Base-by-base conservation (phyloP, 257 asterid species). In the Nicotiana tabacum region DNA sequence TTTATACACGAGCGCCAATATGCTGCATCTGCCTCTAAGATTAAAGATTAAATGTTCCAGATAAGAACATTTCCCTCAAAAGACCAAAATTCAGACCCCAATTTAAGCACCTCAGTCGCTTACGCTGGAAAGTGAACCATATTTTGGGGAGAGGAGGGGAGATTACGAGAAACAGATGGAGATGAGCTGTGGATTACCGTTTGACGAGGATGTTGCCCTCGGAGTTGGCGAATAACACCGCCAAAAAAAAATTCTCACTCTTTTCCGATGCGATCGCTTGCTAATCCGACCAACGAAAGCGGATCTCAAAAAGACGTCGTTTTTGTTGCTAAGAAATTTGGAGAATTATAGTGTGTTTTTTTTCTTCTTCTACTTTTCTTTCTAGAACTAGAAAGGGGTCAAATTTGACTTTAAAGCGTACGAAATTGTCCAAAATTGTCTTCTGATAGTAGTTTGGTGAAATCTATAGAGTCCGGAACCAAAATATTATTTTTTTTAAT, bases 151-250 rank as follows among this genome's bases (percentile, higher is more conserved):
- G 12, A 2, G 32, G 24, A 18, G 32, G 2, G 46, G 48, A 37
- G 0, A 1, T 21, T 6, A 37, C 5, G 72, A 82, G 6, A 46
- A 13, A 83, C 32, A 7, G 17, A 56, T 33, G 39, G 62, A 46
- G 77, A 84, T 39, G 66, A 48, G 66, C 4, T 5, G 67, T 53
- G 74, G 4, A 51, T 77, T 88, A 96, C 98, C 98, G 97, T 87
- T 96, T 97, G 48, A 94, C 97, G 77, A 96, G 99, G 88, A 96
- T 91, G 82, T 95, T 94, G 72, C 99, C 99, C 83, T 94, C 97
- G 82, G 96, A 96, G 46, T 94, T 94, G 84, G 98, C 97, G 82
- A 94, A 89, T 90, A 94, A 85, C 39, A 92, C 93, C 27, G 98
- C 98, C 80, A 94, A 93, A 85, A 95, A 88, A 97, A 95, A 92